A percentile compares a stretch with the other conserved stretches of the same genome.
Evolutionary conservation across 148 eudicot genomes (phyloP).

Genomic region (Silene latifolia): DNA sequence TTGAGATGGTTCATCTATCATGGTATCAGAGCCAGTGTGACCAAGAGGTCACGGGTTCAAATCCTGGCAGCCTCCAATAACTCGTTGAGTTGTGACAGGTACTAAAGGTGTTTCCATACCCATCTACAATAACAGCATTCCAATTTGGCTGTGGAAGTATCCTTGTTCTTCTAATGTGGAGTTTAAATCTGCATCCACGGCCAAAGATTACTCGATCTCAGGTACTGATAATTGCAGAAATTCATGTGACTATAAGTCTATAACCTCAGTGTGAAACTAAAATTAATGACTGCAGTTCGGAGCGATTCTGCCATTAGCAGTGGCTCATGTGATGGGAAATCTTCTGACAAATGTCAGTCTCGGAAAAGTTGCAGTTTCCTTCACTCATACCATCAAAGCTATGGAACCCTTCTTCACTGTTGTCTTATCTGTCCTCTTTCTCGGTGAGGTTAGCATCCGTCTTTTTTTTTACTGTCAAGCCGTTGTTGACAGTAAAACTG

Average conservation of each 20-base stretch:
- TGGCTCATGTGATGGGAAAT: slow-evolving; percentile 66
- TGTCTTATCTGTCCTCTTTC: slow-evolving; percentile 50
- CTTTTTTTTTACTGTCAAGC: not conserved
- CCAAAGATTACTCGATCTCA: slow-evolving; percentile 31
- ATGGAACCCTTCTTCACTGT: slow-evolving; percentile 86
- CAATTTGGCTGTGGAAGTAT: slow-evolving; percentile 35
- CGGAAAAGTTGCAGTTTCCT: slow-evolving; percentile 74
- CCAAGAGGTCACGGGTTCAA: too few species aligned
- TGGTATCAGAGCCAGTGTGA: too few species aligned
- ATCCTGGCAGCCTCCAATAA: too few species aligned
- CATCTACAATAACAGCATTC: slow-evolving; percentile 32
- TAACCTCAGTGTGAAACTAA: not conserved
- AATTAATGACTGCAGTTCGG: slow-evolving; percentile 33
- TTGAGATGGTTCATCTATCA: too few species aligned
- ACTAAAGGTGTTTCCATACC: slow-evolving; percentile 29
- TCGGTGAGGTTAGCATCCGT: slow-evolving; percentile 47
- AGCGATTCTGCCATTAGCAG: slow-evolving; percentile 48
- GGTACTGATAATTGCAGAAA: slow-evolving; percentile 2
- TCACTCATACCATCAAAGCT: slow-evolving; percentile 81
- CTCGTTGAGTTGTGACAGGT: slow-evolving; percentile 16
- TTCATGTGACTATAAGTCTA: not conserved
- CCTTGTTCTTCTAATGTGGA: slow-evolving; percentile 35
- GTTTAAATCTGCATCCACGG: slow-evolving; percentile 30
- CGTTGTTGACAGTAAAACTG: not conserved
- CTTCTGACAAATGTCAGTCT: slow-evolving; percentile 64